A percentile compares a stretch with the other conserved stretches of the same genome.
phyloP scores from a whole-genome alignment of 108 stramenopile genomes.

The Cyclotella choctawhatcheeana region DNA sequence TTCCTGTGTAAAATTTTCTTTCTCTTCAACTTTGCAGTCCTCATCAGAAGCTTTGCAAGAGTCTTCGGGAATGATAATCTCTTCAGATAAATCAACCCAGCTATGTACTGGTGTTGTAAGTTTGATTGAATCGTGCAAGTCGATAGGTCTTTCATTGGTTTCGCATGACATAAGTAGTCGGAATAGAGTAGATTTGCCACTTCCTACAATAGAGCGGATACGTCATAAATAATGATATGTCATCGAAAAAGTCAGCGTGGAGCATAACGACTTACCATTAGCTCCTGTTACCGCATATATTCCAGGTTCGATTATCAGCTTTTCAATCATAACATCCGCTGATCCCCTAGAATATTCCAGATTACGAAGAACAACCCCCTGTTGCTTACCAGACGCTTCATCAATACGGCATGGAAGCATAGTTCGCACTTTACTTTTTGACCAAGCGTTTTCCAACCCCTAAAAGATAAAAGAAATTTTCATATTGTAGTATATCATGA shows the following conservation, averaged over 20 bases:
- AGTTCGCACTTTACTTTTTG: slow-evolving; percentile 59
- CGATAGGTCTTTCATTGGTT: slow-evolving; percentile 75
- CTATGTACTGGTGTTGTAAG: slow-evolving; percentile 64
- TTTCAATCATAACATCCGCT: slow-evolving; percentile 70
- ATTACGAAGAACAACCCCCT: slow-evolving; percentile 60
- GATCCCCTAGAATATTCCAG: slow-evolving; percentile 78
- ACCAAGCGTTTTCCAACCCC: slow-evolving; percentile 57
- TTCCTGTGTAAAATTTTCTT: slow-evolving; percentile 2
- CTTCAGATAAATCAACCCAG: slow-evolving; percentile 55
- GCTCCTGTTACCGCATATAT: slow-evolving; percentile 80
- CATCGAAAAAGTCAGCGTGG: too few relatives aligned
- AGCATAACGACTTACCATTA: slow-evolving; percentile 50
- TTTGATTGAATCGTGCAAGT: slow-evolving; percentile 74
- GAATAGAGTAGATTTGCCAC: slow-evolving; percentile 26
- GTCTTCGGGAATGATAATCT: slow-evolving; percentile 52
- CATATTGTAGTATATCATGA: too few relatives aligned
- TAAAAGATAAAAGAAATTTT: background rate
- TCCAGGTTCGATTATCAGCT: slow-evolving; percentile 75
- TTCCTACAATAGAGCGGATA: background rate
- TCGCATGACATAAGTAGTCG: slow-evolving; percentile 78
- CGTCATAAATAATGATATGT: background rate
- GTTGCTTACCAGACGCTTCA: background rate
- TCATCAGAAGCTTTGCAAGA: slow-evolving; percentile 50
- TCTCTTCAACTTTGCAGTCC: slow-evolving; percentile 47
- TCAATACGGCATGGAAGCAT: slow-evolving; percentile 66